Base-by-base conservation (phyloP, 1,139 yeast species). In the Candida sp. region DNA sequence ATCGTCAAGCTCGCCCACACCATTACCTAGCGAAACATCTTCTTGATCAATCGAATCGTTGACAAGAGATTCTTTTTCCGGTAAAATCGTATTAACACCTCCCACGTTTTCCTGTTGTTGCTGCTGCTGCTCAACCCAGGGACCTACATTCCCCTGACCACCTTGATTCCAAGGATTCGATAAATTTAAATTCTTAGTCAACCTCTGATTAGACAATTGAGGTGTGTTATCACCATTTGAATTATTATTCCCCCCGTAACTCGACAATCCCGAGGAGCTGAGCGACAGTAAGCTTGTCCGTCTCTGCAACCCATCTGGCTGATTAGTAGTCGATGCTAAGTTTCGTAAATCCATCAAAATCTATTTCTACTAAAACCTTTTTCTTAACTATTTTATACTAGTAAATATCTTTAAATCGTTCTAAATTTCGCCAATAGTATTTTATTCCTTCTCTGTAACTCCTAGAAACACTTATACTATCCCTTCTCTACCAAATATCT, bases 61-160 rank as follows among this genome's bases (percentile, higher is more conserved):
- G 22, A 32, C 33, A 15, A 15, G 19, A 15, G 19, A 15, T 29
- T 36, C 35, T 15, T 15, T 15, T 33, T 32, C 36, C 25, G 45
- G 30, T 11, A 12, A 32, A 32, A 32, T 32, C 11, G 34, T 9
- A 12, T 32, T 32, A 15, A 33, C 38, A 22, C 36, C 29, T 36
- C 37, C 40, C 22, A 29, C 12, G 11, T 35, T 37, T 23, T 38
- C 63, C 46, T 66, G 72, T 48, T 68, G 74, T 44, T 75, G 77
- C 39, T 80, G 80, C 55, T 81, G 87, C 55, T 79, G 85, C 56
- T 81, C 86, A 41, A 81, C 83, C 87, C 87, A 81, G 1, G 87
- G 86, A 3, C 82, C 78, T 19, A 81, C 84, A 46, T 47, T 52
- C 39, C 52, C 40, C 40, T 49, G 43, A 57, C 48, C 61, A 12